Conservation (phyloP, 176 grass and related monocot genomes). For the Aegilops umbellulata region DNA sequence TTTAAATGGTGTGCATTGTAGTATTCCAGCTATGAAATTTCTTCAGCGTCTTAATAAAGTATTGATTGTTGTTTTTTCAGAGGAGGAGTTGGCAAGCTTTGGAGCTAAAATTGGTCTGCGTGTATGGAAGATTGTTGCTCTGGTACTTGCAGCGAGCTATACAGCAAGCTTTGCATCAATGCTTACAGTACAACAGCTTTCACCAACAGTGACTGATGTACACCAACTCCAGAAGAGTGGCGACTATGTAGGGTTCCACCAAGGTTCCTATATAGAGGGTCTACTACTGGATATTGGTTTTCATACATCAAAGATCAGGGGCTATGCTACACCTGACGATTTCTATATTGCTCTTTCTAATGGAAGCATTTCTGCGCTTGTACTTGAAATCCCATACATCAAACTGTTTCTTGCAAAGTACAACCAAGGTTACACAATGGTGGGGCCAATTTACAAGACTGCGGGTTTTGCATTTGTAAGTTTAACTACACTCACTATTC, state of each 20-base stretch:
- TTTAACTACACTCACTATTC: not conserved
- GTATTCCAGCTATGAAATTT: not conserved
- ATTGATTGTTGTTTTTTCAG: conserved; percentile 15
- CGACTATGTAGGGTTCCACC: conserved; percentile 30
- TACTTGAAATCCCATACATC: conserved; percentile 41
- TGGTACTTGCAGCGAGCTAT: conserved; percentile 49
- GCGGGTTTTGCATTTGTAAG: conserved; percentile 37
- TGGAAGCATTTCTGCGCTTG: conserved; percentile 29
- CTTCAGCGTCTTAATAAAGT: not conserved
- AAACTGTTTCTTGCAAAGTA: conserved; percentile 46
- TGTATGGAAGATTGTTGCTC: conserved; percentile 36
- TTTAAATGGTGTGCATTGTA: not conserved
- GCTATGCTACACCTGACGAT: conserved; percentile 14
- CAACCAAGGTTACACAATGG: conserved; percentile 33
- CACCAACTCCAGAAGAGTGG: conserved; percentile 37
- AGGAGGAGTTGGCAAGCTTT: conserved; percentile 27
- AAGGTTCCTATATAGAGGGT: conserved; percentile 18
- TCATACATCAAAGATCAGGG: conserved; percentile 24
- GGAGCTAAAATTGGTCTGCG: conserved; percentile 27
- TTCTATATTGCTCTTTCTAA: conserved; percentile 21
- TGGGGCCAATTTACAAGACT: conserved; percentile 43
- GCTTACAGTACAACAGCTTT: conserved; percentile 50
- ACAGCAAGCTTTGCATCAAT: conserved; percentile 57
- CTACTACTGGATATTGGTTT: conserved; percentile 21
- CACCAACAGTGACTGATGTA: conserved; percentile 35